Evolutionary conservation across 768 basidiomycete species (phyloP).

Genomic region (Boletus vinaceobasis): DNA sequence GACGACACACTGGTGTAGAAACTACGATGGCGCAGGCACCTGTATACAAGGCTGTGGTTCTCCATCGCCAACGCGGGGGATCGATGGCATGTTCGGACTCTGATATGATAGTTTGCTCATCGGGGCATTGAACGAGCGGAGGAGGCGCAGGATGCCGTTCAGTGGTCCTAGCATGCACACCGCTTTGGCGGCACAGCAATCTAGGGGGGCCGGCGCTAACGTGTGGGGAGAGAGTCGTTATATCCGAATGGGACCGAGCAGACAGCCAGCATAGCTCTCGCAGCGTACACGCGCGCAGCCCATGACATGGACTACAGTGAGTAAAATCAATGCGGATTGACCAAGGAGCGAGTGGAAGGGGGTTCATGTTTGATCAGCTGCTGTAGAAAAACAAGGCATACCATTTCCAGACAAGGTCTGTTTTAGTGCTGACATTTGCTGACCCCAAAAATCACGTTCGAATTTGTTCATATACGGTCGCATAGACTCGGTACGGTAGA

Average conservation of each 20-base stretch:
- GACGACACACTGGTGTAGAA: not conserved
- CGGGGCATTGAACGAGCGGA: not conserved
- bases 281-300: not conserved
- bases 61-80: constrained; percentile 14
- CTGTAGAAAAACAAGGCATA: constrained; percentile 19
- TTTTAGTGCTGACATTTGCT: constrained; percentile 4
- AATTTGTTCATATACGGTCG: constrained; percentile 7
- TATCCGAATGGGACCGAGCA: not conserved
- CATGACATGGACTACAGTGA: not conserved
- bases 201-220: not conserved
- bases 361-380: not conserved
- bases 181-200: constrained; percentile 25
- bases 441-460: not conserved
- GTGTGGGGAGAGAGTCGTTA: not conserved
- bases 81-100: not conserved
- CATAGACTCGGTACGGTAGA: not conserved
- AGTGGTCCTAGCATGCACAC: constrained; percentile 16
- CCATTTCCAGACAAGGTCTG: constrained; percentile 17
- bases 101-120: not conserved
- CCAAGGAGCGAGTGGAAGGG: not conserved
- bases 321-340: not conserved
- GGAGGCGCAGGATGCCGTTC: constrained; percentile 19
- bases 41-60: constrained; percentile 20
- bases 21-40: constrained; percentile 9
- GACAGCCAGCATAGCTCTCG: constrained; percentile 2